phyloP scores from a whole-genome alignment of 2,329 filamentous ascomycete genomes.

The Aureobasidium lini region DNA sequence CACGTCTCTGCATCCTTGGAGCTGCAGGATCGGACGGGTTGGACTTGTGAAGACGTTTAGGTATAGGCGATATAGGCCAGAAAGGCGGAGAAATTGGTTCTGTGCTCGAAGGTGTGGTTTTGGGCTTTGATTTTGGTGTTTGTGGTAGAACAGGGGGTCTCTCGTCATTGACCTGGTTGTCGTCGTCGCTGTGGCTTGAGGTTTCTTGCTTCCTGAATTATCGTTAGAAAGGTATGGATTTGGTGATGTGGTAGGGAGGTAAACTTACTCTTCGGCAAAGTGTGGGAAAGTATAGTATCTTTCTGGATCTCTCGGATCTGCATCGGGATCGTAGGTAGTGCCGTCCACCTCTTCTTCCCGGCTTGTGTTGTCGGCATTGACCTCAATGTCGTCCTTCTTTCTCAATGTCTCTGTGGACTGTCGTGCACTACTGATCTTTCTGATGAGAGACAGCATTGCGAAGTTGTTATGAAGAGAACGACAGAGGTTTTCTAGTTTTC shows the following conservation, averaged over 20 bases:
- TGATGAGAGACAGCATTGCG: constrained; percentile 1
- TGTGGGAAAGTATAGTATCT: constrained; percentile 8
- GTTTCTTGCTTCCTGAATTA: too few species aligned
- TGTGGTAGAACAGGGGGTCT: background rate
- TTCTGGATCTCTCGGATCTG: constrained; percentile 5
- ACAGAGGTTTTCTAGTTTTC: too few species aligned
- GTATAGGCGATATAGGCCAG: background rate
- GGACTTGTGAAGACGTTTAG: background rate
- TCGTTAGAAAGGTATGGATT: too few species aligned
- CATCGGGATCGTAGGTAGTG: background rate
- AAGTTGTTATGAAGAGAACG: too few species aligned
- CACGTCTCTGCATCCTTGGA: background rate
- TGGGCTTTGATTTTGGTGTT: background rate
- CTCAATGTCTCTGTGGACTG: background rate
- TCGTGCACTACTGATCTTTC: background rate
- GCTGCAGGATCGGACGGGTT: too few species aligned
- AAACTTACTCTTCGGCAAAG: constrained; percentile 1
- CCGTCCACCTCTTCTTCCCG: background rate
- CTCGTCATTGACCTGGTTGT: background rate
- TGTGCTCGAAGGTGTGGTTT: background rate
- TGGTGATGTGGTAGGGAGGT: too few species aligned
- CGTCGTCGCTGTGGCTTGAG: background rate
- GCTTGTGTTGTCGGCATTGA: background rate
- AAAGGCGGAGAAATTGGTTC: background rate
- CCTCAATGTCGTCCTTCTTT: background rate